Conservation (phyloP, 352 stramenopile species). For the Pythium phragmiticola region DNA sequence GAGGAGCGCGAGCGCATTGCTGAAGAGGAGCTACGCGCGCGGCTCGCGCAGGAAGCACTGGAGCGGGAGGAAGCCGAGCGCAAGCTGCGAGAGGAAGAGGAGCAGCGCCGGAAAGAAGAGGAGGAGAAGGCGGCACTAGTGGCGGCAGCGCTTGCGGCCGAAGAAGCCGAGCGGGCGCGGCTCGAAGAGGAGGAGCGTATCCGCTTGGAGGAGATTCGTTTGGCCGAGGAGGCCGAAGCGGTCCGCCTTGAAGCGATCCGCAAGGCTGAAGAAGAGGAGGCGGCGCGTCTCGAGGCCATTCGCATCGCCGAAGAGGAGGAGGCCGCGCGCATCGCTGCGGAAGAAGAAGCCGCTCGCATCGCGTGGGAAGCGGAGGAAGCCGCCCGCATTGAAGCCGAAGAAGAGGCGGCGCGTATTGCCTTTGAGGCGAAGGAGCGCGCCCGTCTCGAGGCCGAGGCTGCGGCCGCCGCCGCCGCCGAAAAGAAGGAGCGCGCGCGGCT, state of each 20-base stretch:
- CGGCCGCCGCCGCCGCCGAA: slow-evolving; percentile 37
- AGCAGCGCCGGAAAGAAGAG: slow-evolving; percentile 15
- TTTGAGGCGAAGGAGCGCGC: slow-evolving; percentile 46
- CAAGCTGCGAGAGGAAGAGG: slow-evolving; percentile 21
- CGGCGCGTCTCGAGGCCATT: slow-evolving; percentile 18
- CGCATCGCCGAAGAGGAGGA: slow-evolving; percentile 28
- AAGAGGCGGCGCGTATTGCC: slow-evolving; percentile 25
- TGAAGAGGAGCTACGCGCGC: slow-evolving; percentile 53
- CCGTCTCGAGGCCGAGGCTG: slow-evolving; percentile 41
- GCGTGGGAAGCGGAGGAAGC: slow-evolving; percentile 27
- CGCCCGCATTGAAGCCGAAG: slow-evolving; percentile 22
- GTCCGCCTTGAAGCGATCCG: slow-evolving; percentile 24
- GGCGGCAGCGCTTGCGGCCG: slow-evolving; percentile 36
- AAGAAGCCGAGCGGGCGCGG: slow-evolving; percentile 23
- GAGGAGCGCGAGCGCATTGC: slow-evolving; percentile 60
- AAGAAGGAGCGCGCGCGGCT: slow-evolving; percentile 50
- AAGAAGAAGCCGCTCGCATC: slow-evolving; percentile 26
- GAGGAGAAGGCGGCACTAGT: slow-evolving; percentile 30
- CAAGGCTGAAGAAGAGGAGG: slow-evolving; percentile 24
- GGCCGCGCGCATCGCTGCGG: slow-evolving; percentile 29
- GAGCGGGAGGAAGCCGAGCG: slow-evolving; percentile 40
- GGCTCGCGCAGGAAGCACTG: slow-evolving; percentile 48
- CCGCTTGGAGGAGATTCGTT: slow-evolving; percentile 19
- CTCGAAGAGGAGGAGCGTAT: slow-evolving; percentile 32
- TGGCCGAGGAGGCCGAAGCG: slow-evolving; percentile 31